Evolutionary conservation across 306 rosid species (phyloP).

Genomic region (Sesbania bispinosa): DNA sequence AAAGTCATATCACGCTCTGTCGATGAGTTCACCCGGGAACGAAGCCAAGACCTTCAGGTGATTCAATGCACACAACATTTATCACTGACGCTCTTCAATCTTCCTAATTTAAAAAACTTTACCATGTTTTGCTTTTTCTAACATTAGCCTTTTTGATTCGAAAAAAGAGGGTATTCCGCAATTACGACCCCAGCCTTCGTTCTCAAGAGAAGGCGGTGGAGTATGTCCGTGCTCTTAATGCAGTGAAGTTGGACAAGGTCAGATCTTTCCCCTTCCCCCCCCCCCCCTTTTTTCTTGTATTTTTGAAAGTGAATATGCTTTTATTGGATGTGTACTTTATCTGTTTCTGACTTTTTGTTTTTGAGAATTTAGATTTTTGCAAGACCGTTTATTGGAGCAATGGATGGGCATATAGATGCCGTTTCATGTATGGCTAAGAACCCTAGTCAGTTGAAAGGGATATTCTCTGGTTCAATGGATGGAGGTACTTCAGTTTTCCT

Average conservation of each 20-base stretch:
- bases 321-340: not conserved
- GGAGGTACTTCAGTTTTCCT: constrained; percentile 62
- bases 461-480: constrained; percentile 94
- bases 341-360: not conserved
- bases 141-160: not conserved
- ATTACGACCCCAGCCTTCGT: constrained; percentile 79
- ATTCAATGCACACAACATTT: not conserved
- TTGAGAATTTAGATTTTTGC: constrained; percentile 69
- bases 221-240: constrained; percentile 85
- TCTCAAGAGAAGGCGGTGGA: constrained; percentile 88
- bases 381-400: constrained; percentile 86
- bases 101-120: not conserved
- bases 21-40: constrained; percentile 84
- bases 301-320: not conserved
- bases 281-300: not conserved
- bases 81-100: not conserved
- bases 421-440: constrained; percentile 86
- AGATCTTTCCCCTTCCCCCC: too few relatives aligned
- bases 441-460: constrained; percentile 73
- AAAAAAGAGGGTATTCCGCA: constrained; percentile 78
- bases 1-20: constrained; percentile 83
- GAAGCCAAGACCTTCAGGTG: constrained; percentile 95
- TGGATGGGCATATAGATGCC: constrained; percentile 94
- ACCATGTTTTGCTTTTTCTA: not conserved
- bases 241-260: constrained; percentile 90